Evolutionary conservation across 805 yeast species (phyloP).

Genomic region (Kodamaea neixiangensis): DNA sequence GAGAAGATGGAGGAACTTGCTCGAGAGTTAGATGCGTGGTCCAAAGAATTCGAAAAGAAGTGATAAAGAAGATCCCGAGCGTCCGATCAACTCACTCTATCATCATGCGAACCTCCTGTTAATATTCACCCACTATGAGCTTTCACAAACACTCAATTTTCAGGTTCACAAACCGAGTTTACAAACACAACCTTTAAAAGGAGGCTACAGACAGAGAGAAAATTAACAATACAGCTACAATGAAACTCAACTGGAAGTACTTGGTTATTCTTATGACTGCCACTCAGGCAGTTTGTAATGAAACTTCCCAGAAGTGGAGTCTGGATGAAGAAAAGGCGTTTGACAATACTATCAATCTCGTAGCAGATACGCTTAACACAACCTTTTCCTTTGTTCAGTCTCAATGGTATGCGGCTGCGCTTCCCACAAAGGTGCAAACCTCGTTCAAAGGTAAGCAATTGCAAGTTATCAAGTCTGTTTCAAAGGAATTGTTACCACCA

Average conservation of each 20-base stretch:
- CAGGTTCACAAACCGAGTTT: not conserved
- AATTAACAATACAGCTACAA: not conserved
- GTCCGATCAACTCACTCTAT: no score
- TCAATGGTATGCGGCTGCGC: not conserved
- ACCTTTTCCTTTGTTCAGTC: not conserved
- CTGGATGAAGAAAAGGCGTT: not conserved
- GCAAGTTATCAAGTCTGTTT: slow-evolving; percentile 1
- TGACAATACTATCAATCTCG: not conserved
- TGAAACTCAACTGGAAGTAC: not conserved
- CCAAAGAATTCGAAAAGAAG: slow-evolving; percentile 54
- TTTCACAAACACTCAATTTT: not conserved
- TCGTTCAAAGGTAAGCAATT: slow-evolving; percentile 2
- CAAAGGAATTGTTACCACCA: slow-evolving; percentile 7
- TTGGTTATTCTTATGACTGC: not conserved
- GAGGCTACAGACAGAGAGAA: not conserved
- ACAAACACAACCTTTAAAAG: slow-evolving; percentile 1
- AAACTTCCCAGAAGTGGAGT: not conserved
- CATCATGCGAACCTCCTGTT: no score
- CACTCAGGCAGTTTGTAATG: not conserved
- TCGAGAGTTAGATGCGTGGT: slow-evolving; percentile 63
- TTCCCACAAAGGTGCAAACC: slow-evolving; percentile 2
- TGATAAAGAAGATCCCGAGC: not conserved
- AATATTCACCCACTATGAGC: not conserved
- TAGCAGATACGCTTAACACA: not conserved
- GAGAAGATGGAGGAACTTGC: slow-evolving; percentile 47